A percentile compares a stretch with the other conserved stretches of the same genome.
Evolutionary conservation across 129 eudicot genomes (phyloP).

Genomic region (Chrysanthemum makinoi): DNA sequence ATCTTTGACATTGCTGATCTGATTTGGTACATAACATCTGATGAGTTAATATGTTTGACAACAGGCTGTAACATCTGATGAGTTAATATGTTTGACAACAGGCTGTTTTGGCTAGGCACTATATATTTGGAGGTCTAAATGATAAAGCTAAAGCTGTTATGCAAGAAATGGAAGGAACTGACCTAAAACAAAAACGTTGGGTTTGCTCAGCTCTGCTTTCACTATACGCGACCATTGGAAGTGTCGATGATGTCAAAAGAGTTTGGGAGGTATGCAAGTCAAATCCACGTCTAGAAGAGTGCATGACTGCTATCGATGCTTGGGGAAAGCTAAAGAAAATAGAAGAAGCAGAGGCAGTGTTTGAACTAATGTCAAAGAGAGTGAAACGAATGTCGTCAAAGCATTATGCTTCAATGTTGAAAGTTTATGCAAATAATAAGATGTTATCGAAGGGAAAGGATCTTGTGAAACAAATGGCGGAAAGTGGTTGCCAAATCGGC

Average conservation of each 20-base stretch:
- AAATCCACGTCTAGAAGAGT: slow-evolving; percentile 42
- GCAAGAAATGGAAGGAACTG: slow-evolving; percentile 66
- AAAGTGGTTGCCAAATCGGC: slow-evolving; percentile 55
- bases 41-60: slow-evolving; percentile 6
- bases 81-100: slow-evolving; percentile 7
- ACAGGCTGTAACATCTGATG: slow-evolving; percentile 17
- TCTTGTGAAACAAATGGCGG: slow-evolving; percentile 66
- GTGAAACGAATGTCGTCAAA: slow-evolving; percentile 36
- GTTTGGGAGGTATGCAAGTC: slow-evolving; percentile 63
- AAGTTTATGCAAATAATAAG: slow-evolving; percentile 59
- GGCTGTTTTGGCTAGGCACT: slow-evolving; percentile 50
- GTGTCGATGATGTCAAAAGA: slow-evolving; percentile 56
- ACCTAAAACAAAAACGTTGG: slow-evolving; percentile 39
- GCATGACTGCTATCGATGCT: slow-evolving; percentile 56
- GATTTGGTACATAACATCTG: background rate
- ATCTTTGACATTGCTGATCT: slow-evolving; percentile 1
- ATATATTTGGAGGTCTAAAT: slow-evolving; percentile 42
- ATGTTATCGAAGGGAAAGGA: slow-evolving; percentile 74
- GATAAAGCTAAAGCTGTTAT: slow-evolving; percentile 68
- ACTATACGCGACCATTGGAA: slow-evolving; percentile 61
- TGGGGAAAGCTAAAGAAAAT: slow-evolving; percentile 67
- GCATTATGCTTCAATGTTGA: slow-evolving; percentile 44
- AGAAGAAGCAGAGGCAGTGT: slow-evolving; percentile 75
- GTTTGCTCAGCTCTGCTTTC: slow-evolving; percentile 48
- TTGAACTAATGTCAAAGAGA: slow-evolving; percentile 39